A percentile compares a stretch with the other conserved stretches of the same genome.
Evolutionary conservation across 768 basidiomycete species (phyloP).

Genomic region (Russula olivacea): DNA sequence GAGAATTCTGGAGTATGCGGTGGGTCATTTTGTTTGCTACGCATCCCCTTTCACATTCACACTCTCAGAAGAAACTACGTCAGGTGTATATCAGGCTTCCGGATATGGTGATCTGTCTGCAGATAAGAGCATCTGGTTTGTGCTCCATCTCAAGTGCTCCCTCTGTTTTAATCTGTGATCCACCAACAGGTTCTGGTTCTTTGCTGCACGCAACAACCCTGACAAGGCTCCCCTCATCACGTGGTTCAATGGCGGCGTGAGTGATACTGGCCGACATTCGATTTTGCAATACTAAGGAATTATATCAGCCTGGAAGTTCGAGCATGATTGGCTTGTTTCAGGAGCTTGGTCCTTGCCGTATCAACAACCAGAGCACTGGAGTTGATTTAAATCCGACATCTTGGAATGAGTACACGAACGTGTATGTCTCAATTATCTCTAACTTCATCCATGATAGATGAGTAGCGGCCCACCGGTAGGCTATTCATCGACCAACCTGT

Average conservation of each 20-base stretch:
- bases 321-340: conserved; percentile 75
- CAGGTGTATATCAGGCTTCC: conserved; percentile 53
- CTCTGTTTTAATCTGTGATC: not conserved
- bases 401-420: conserved; percentile 53
- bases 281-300: not conserved
- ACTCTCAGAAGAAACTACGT: conserved; percentile 43
- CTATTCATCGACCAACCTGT: conserved; percentile 62
- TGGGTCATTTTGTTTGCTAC: conserved; percentile 4
- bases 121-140: conserved; percentile 51
- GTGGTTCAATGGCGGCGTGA: conserved; percentile 57
- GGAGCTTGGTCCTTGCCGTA: conserved; percentile 87
- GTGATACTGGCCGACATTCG: conserved; percentile 8
- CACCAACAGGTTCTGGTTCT: conserved; percentile 60
- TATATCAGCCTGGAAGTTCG: conserved; percentile 35
- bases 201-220: conserved; percentile 54
- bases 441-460: not conserved
- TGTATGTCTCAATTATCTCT: conserved; percentile 27
- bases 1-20: conserved; percentile 62
- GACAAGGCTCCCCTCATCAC: conserved; percentile 56
- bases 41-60: not conserved
- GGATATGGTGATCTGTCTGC: conserved; percentile 58
- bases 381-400: conserved; percentile 51
- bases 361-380: conserved; percentile 55
- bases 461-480: conserved; percentile 13
- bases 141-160: not conserved